phyloP scores from a whole-genome alignment of 345 rosid species.

The Linum lewisii region DNA sequence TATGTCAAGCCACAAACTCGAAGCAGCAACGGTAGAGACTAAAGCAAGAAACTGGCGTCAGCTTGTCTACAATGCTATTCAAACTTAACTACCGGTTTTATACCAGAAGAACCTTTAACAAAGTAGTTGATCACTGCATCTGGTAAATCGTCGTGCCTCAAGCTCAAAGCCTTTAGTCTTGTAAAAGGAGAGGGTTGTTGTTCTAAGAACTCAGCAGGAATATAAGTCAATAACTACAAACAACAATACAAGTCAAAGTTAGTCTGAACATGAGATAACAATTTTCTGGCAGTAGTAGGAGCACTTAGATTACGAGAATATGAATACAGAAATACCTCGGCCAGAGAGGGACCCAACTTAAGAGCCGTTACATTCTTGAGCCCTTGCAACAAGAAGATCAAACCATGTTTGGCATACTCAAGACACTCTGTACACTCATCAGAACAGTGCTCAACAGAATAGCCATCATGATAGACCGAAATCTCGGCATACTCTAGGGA shows the following conservation, averaged over 20 bases:
- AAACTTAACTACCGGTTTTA: not conserved
- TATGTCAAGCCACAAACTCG: too few species aligned
- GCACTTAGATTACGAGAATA: not conserved
- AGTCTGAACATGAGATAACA: too few species aligned
- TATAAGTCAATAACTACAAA: not conserved
- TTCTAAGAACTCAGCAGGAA: not conserved
- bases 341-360: not conserved
- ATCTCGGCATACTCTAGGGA: not conserved
- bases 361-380: not conserved
- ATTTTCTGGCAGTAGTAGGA: not conserved
- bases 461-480: not conserved
- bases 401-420: not conserved
- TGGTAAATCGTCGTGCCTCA: not conserved
- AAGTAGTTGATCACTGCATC: not conserved
- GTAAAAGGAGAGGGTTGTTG: not conserved
- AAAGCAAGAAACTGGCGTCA: too few species aligned
- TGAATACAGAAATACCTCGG: not conserved
- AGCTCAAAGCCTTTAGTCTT: not conserved
- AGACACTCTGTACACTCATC: too few species aligned
- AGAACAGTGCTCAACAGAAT: not conserved
- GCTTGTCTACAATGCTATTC: not conserved
- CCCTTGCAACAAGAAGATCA: not conserved
- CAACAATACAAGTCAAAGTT: too few species aligned
- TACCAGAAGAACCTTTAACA: not conserved
- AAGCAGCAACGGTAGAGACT: too few species aligned